Base-by-base conservation (phyloP, 208 protist species). In the Acanthamoeba lenticulata region DNA sequence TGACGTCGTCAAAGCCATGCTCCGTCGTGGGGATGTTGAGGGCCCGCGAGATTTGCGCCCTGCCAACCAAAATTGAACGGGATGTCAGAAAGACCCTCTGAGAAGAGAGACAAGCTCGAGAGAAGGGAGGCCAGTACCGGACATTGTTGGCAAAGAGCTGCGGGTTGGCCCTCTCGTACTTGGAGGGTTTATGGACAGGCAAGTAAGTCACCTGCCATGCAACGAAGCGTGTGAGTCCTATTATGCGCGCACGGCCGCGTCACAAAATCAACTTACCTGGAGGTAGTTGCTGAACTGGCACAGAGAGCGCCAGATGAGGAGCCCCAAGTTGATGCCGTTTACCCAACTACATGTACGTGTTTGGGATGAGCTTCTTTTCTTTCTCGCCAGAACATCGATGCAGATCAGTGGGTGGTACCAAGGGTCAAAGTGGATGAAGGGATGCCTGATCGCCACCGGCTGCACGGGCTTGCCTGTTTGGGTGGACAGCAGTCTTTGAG, bases 111-210 rank as follows among this genome's bases (percentile, higher is more conserved):
- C 38, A 40, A 13, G 40, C 32, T 32, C 15, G 40, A 57, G 1
- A 9, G 32, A 57, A 62, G n/a, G 11, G 42, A 27, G 38, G 24
- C 0, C 2, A 17, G 32, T 90, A 90, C 81, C 81, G 5, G 5
- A 90, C 52, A 34, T 90, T 90, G 29, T 90, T 90, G 44, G 81
- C 81, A 42, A 90, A 90, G 81, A 90, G 81, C 42, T 67, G 52
- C 27, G 81, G 81, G 24, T 90, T 90, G 44, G 44, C 81, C 52
- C 44, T 90, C 36, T 90, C 81, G 81, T 90, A 65, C 32, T 90
- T 90, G 81, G 81, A 67, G 29, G 81, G 81, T 47, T 29, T 90
- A 47, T 90, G 81, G 11, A 65, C 49, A 0, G 81, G 81, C 44
- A 90, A 47, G 15, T 90, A 90, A 38, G 72, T 83, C 5, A 83